Evolutionary conservation across 306 rosid species (phyloP).

Genomic region (Ormosia semicastrata): DNA sequence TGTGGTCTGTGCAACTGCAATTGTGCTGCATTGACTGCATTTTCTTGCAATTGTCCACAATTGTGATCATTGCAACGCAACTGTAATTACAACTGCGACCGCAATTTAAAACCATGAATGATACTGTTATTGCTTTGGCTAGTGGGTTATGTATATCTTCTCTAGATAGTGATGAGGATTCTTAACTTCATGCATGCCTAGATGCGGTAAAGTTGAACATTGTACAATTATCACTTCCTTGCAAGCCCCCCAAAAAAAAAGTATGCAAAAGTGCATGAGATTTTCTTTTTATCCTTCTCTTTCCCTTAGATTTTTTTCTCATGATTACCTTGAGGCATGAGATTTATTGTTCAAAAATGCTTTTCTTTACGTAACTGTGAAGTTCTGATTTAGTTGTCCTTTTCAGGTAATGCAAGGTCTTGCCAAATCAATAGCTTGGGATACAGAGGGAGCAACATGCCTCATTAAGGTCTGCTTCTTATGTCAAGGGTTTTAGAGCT

Average conservation of each 20-base stretch:
- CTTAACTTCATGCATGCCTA: slow-evolving; percentile 79
- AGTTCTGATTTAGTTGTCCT: too few relatives aligned
- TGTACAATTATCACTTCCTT: neutral
- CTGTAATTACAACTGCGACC: too few relatives aligned
- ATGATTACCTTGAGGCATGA: neutral
- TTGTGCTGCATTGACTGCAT: neutral
- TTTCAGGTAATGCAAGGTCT: too few relatives aligned
- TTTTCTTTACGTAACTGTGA: neutral
- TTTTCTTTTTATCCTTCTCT: neutral
- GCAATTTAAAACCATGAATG: slow-evolving; percentile 31
- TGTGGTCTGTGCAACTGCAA: too few relatives aligned
- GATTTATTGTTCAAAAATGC: neutral
- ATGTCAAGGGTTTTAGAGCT: too few relatives aligned
- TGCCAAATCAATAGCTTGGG: too few relatives aligned
- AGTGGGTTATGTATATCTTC: slow-evolving; percentile 84
- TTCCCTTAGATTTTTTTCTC: neutral
- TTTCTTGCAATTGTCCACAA: neutral
- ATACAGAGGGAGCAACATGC: too few relatives aligned
- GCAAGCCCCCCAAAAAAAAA: too few relatives aligned
- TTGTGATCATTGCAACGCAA: slow-evolving; percentile 28
- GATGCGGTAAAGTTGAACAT: slow-evolving; percentile 57
- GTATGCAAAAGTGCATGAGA: slow-evolving; percentile 2
- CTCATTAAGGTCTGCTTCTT: too few relatives aligned
- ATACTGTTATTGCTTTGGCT: slow-evolving; percentile 87
- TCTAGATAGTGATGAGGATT: slow-evolving; percentile 54